Conservation (phyloP, 2,329 filamentous ascomycete genomes). For the Achaetomium macrosporum region DNA sequence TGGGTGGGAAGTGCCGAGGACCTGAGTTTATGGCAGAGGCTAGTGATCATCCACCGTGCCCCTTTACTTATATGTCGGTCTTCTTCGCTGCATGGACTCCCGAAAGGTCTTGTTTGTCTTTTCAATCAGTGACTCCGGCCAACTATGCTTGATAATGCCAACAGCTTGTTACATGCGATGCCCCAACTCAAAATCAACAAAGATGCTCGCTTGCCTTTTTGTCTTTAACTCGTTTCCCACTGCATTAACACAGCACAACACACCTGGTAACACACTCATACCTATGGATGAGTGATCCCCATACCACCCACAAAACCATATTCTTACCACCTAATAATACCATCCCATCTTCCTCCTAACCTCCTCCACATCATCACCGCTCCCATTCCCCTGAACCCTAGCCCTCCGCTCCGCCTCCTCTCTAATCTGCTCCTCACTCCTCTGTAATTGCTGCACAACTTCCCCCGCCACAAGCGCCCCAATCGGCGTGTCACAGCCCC, state of each 20-base stretch:
- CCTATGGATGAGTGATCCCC: not conserved
- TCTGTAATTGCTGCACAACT: constrained; percentile 21
- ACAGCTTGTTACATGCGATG: no score
- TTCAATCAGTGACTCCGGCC: no score
- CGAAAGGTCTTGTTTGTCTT: no score
- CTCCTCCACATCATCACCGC: constrained; percentile 41
- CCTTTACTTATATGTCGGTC: no score
- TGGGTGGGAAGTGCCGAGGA: not conserved
- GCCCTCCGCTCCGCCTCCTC: constrained; percentile 36
- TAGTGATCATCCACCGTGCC: no score
- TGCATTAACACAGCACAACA: no score
- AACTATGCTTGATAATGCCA: no score
- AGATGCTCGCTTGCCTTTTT: no score
- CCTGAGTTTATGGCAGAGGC: not conserved
- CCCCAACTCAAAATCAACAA: no score
- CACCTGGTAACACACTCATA: no score
- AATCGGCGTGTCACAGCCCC: constrained; percentile 44
- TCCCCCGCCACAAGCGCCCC: not conserved
- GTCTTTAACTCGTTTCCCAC: no score
- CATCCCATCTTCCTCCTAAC: constrained; percentile 41
- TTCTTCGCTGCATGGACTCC: no score
- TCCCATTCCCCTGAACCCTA: constrained; percentile 29
- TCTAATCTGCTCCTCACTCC: constrained; percentile 44
- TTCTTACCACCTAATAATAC: not conserved
- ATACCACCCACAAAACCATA: not conserved